These are phyloP conservation scores for Mycena sanguinolenta DNA, from an alignment of 768 basidiomycete genomes.

Conservation along the genomic window DNA sequence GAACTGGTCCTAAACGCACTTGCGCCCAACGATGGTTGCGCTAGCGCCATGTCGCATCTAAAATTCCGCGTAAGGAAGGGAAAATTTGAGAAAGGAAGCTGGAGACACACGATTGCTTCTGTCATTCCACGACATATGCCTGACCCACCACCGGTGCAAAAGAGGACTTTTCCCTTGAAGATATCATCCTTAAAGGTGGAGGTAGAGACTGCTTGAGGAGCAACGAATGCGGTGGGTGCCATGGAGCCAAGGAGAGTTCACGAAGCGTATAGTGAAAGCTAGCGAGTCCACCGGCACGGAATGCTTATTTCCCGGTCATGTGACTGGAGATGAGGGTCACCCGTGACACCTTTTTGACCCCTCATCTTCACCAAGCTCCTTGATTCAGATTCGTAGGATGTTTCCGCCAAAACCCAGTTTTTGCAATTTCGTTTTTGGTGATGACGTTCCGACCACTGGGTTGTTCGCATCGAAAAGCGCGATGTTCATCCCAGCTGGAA, in stretches of 20 bases:
- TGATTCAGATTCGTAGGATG: neutral
- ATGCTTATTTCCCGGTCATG: too few species aligned
- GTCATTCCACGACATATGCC: conserved; percentile 95
- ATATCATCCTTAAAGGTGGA: conserved; percentile 82
- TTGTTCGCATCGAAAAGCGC: too few species aligned
- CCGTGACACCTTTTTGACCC: too few species aligned
- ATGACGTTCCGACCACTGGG: too few species aligned
- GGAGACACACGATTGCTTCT: conserved; percentile 75
- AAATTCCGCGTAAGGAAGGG: conserved; percentile 11
- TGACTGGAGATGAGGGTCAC: too few species aligned
- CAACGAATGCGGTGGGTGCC: conserved; percentile 56
- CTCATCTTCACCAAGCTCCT: too few species aligned
- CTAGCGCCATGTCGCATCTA: conserved; percentile 89
- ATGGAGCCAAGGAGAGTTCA: conserved; percentile 44
- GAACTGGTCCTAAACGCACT: conserved; percentile 62
- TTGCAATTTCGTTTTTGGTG: too few species aligned
- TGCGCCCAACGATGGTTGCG: conserved; percentile 88
- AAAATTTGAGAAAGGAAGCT: neutral
- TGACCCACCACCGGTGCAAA: conserved; percentile 92
- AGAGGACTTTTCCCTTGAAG: conserved; percentile 91
- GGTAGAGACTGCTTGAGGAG: conserved; percentile 66
- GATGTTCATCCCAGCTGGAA: neutral
- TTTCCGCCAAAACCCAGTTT: too few species aligned
- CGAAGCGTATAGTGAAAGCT: too few species aligned
- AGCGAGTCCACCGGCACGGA: too few species aligned